These are phyloP conservation scores for Phytophthora syringae DNA, from an alignment of 352 stramenopile species.

Conservation along the genomic window DNA sequence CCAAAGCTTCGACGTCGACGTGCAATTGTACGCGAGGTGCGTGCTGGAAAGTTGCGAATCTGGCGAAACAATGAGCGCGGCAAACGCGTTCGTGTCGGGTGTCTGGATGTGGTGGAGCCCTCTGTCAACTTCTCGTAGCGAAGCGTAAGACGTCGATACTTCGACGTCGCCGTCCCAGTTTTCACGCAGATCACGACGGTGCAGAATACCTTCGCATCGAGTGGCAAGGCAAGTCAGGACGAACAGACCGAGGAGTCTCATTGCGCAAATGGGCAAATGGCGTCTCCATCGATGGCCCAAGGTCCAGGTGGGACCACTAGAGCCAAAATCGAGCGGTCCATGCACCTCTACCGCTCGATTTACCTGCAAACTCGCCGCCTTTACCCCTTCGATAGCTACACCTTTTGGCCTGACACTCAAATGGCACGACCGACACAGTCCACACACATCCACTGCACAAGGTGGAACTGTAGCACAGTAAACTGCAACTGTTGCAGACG, in stretches of 20 bases:
- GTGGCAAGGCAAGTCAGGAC: not conserved
- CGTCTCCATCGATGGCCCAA: too few species aligned
- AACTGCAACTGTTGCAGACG: too few species aligned
- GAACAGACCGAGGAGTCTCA: constrained; percentile 1
- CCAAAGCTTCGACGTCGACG: constrained; percentile 18
- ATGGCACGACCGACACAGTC: too few species aligned
- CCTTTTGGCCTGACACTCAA: too few species aligned
- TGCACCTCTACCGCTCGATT: too few species aligned
- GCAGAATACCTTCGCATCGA: constrained; percentile 5
- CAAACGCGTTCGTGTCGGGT: constrained; percentile 13
- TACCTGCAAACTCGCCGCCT: too few species aligned
- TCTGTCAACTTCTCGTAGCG: not conserved
- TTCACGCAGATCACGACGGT: constrained; percentile 6
- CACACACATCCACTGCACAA: too few species aligned
- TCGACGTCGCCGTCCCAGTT: not conserved
- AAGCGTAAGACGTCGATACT: constrained; percentile 14
- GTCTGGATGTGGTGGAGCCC: constrained; percentile 10
- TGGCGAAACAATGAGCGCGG: constrained; percentile 7
- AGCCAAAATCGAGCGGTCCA: too few species aligned
- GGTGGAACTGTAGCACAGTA: too few species aligned
- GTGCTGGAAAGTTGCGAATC: constrained; percentile 6
- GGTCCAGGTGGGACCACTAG: too few species aligned
- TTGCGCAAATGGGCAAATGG: not conserved
- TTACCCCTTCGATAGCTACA: too few species aligned
- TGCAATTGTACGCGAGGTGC: constrained; percentile 32